Conservation (phyloP, 345 rosid genomes). For the Conringia planisiliqua region DNA sequence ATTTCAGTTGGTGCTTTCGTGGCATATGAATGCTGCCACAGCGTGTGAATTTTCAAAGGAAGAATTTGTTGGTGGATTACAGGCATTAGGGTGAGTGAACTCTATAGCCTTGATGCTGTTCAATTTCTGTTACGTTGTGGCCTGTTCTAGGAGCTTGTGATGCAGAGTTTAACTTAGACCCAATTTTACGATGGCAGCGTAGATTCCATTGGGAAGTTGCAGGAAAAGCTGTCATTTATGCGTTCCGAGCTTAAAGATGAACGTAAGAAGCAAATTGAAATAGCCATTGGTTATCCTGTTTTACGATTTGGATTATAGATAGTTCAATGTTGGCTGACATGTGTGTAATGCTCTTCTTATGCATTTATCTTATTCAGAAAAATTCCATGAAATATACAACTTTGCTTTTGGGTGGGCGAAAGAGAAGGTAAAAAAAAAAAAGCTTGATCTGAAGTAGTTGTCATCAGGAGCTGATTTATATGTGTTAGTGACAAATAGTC, state of each 20-base stretch:
- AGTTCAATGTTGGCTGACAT: constrained; percentile 12
- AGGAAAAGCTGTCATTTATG: constrained; percentile 74
- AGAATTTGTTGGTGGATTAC: constrained; percentile 82
- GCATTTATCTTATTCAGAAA: constrained; percentile 56
- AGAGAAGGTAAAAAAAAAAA: constrained; percentile 64
- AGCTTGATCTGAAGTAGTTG: background rate
- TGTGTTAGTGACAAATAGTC: background rate
- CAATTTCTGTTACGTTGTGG: background rate
- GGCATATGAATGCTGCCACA: constrained; percentile 99
- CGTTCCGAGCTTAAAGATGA: constrained; percentile 95
- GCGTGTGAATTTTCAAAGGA: constrained; percentile 94
- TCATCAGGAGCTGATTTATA: background rate
- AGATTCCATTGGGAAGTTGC: constrained; percentile 81
- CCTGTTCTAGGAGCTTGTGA: background rate
- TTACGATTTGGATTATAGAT: background rate
- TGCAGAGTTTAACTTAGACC: constrained; percentile 26
- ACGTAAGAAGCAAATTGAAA: constrained; percentile 44
- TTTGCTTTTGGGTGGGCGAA: constrained; percentile 98
- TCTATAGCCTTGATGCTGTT: background rate
- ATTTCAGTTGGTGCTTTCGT: constrained; percentile 87
- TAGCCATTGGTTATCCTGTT: constrained; percentile 11
- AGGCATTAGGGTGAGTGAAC: constrained; percentile 68
- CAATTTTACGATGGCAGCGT: constrained; percentile 59
- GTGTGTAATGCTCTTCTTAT: constrained; percentile 12
- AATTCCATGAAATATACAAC: constrained; percentile 88